Percentiles rank a stretch among this genome's conserved stretches.
Evolutionary conservation across 306 rosid genomes (phyloP).

Genomic region (Quercus berberidifolia): DNA sequence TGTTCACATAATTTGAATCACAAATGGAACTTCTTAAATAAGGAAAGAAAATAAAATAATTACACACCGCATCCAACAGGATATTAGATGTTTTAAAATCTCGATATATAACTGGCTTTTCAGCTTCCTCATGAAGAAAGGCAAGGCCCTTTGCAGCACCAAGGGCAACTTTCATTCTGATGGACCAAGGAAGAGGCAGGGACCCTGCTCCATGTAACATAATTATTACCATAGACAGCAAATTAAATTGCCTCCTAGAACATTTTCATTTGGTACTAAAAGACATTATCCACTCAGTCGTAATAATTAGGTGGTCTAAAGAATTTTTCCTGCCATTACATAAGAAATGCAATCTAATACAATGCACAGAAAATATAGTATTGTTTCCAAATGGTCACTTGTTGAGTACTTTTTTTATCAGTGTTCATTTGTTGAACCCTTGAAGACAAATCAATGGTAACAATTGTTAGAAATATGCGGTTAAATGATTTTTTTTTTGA

Average conservation of each 20-base stretch:
- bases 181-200: slow-evolving; percentile 49
- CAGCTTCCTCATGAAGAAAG: slow-evolving; percentile 59
- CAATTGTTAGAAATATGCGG: too few relatives aligned
- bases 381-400: background rate
- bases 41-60: background rate
- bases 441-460: background rate
- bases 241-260: background rate
- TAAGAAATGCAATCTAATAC: background rate
- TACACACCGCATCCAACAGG: slow-evolving; percentile 51
- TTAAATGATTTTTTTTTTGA: too few relatives aligned
- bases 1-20: background rate
- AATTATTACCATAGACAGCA: background rate
- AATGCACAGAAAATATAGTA: background rate
- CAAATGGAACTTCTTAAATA: background rate
- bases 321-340: background rate
- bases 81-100: slow-evolving; percentile 69
- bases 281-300: background rate
- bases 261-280: background rate
- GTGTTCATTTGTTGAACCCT: background rate
- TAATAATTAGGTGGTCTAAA: background rate
- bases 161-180: slow-evolving; percentile 49
- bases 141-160: slow-evolving; percentile 77
- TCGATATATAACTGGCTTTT: slow-evolving; percentile 49
- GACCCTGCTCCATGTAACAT: slow-evolving; percentile 18
- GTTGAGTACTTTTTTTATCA: background rate